Conservation (phyloP, 2,329 filamentous ascomycete genomes). For the Verticillium klebahnii region DNA sequence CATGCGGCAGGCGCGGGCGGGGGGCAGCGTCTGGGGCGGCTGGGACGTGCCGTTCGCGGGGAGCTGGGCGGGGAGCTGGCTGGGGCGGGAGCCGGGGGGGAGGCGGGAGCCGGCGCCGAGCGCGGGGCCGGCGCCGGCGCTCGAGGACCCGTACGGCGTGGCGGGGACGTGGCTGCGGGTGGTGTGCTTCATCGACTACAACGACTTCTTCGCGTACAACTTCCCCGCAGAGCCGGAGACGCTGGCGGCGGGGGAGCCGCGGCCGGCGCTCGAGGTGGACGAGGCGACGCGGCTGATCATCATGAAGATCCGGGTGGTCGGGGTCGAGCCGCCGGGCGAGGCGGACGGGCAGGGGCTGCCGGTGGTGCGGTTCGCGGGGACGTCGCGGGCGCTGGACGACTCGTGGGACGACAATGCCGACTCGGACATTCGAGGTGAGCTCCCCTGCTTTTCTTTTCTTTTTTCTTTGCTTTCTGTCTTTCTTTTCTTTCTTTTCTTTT, state of each 20-base stretch:
- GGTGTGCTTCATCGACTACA: constrained; percentile 58
- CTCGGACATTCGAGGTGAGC: constrained; percentile 58
- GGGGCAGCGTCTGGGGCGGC: constrained; percentile 38
- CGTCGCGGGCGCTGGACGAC: constrained; percentile 56
- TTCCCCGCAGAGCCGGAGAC: constrained; percentile 39
- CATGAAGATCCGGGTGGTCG: constrained; percentile 60
- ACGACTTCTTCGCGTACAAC: constrained; percentile 69
- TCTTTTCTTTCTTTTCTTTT: background rate
- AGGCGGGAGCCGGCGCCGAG: constrained; percentile 23
- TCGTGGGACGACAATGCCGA: constrained; percentile 66
- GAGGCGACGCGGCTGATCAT: constrained; percentile 68
- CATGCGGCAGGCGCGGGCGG: constrained; percentile 42
- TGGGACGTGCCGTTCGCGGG: constrained; percentile 55
- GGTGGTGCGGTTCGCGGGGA: constrained; percentile 64
- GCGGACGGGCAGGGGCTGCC: constrained; percentile 55
- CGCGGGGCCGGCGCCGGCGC: constrained; percentile 32
- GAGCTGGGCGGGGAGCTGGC: constrained; percentile 46
- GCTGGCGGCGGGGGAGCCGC: constrained; percentile 22
- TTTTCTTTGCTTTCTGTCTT: background rate
- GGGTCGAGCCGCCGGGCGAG: constrained; percentile 53
- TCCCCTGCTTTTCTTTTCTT: background rate
- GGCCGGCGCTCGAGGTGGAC: constrained; percentile 51
- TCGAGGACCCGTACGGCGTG: constrained; percentile 65
- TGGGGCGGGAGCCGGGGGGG: constrained; percentile 19
- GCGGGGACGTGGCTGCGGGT: constrained; percentile 63